phyloP scores from a whole-genome alignment of 768 basidiomycete genomes.

The Lentinula lateritia region DNA sequence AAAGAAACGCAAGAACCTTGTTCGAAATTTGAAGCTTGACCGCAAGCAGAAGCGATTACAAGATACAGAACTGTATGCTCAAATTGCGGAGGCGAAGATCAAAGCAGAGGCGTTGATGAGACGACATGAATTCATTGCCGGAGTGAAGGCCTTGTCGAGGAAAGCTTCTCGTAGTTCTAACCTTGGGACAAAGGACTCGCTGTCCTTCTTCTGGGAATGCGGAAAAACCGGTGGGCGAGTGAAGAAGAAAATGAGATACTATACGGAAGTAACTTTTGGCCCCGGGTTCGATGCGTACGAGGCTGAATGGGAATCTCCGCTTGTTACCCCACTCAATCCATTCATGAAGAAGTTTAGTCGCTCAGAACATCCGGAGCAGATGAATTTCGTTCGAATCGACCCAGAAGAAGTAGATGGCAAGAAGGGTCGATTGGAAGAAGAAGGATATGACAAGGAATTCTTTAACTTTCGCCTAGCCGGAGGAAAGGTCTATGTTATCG shows the following conservation, averaged over 20 bases:
- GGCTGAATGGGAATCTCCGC: slow-evolving; percentile 13
- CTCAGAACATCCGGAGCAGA: slow-evolving; percentile 4
- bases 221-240: slow-evolving; percentile 9
- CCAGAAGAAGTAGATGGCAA: background rate
- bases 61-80: slow-evolving; percentile 6
- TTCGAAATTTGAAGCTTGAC: slow-evolving; percentile 3
- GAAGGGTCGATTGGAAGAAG: background rate
- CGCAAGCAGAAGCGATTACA: background rate
- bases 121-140: slow-evolving; percentile 13
- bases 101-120: slow-evolving; percentile 8
- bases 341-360: slow-evolving; percentile 4
- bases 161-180: slow-evolving; percentile 4
- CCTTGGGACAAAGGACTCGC: background rate
- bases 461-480: slow-evolving; percentile 10
- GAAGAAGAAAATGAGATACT: slow-evolving; percentile 10
- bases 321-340: slow-evolving; percentile 7
- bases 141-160: slow-evolving; percentile 9
- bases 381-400: slow-evolving; percentile 8
- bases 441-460: background rate
- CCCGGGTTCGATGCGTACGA: slow-evolving; percentile 11
- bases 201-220: slow-evolving; percentile 12
- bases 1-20: slow-evolving; percentile 7
- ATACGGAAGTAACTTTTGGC: slow-evolving; percentile 11
- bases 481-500: slow-evolving; percentile 12
- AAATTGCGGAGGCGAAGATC: slow-evolving; percentile 7